A percentile compares a stretch with the other conserved stretches of the same genome.
Evolutionary conservation across 2,329 filamentous ascomycete genomes (phyloP).

Genomic region (Didymella sp.): DNA sequence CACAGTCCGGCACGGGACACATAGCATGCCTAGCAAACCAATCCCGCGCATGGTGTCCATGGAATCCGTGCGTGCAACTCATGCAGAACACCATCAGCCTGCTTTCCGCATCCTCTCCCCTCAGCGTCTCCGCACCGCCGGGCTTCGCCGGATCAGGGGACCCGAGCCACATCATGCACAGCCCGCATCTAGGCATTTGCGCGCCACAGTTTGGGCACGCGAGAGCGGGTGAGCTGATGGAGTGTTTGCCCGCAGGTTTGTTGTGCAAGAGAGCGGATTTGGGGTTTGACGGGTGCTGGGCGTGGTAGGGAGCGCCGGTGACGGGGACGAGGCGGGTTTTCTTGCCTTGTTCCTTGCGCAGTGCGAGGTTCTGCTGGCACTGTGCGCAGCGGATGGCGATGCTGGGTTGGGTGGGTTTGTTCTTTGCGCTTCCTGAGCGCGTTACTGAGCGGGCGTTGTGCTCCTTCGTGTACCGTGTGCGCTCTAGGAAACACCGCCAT

Average conservation of each 20-base stretch:
- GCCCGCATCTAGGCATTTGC: slow-evolving; percentile 67
- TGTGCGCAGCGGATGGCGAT: slow-evolving; percentile 79
- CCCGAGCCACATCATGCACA: slow-evolving; percentile 69
- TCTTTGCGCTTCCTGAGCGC: slow-evolving; percentile 67
- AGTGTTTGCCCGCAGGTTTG: slow-evolving; percentile 19
- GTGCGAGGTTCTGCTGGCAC: slow-evolving; percentile 66
- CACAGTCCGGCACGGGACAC: slow-evolving; percentile 64
- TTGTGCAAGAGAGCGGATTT: slow-evolving; percentile 6
- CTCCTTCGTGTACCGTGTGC: slow-evolving; percentile 79
- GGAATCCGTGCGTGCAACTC: slow-evolving; percentile 68
- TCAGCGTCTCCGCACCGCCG: slow-evolving; percentile 44
- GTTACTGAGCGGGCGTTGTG: slow-evolving; percentile 72
- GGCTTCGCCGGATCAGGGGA: slow-evolving; percentile 61
- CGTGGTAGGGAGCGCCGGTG: slow-evolving; percentile 11
- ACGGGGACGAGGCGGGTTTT: slow-evolving; percentile 34
- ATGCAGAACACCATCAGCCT: slow-evolving; percentile 67
- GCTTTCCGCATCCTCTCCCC: slow-evolving; percentile 58
- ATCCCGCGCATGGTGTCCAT: slow-evolving; percentile 66
- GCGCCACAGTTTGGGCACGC: slow-evolving; percentile 68
- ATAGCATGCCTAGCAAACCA: slow-evolving; percentile 65
- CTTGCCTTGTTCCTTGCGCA: slow-evolving; percentile 38
- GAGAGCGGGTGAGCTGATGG: slow-evolving; percentile 52
- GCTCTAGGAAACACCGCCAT: slow-evolving; percentile 73
- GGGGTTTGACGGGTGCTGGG: slow-evolving; percentile 8
- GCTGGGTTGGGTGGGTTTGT: slow-evolving; percentile 69